A percentile compares a stretch with the other conserved stretches of the same genome.
Conservation (phyloP, 169 alveolate species). For the Babesia sp. region DNA sequence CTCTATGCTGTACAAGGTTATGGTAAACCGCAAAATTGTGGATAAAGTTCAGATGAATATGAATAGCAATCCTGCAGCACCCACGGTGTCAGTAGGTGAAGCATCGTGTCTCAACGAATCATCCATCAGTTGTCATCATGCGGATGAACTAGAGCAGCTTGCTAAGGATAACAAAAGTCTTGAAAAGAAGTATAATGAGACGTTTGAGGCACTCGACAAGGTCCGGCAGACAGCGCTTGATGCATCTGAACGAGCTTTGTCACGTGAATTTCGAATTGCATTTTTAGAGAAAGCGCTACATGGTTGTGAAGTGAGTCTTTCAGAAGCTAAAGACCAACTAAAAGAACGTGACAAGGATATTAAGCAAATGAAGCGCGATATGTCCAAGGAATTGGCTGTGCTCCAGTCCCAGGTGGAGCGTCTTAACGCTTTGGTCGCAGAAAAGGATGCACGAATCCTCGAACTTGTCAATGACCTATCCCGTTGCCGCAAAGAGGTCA, state of each 20-base stretch:
- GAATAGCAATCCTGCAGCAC: not conserved
- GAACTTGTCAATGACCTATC: constrained; percentile 18
- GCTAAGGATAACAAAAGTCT: constrained; percentile 16
- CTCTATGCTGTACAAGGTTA: constrained; percentile 34
- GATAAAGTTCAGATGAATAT: constrained; percentile 62
- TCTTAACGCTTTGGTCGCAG: constrained; percentile 27
- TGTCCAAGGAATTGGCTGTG: constrained; percentile 32
- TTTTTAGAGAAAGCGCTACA: constrained; percentile 62
- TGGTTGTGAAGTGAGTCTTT: constrained; percentile 53
- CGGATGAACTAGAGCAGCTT: constrained; percentile 20
- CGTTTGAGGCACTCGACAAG: constrained; percentile 58
- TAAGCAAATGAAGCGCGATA: constrained; percentile 8
- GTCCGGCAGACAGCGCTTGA: constrained; percentile 53
- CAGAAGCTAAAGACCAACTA: constrained; percentile 11
- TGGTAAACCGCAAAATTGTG: constrained; percentile 42
- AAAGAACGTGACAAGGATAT: constrained; percentile 6
- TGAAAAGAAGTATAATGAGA: constrained; percentile 56
- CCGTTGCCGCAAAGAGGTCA: not conserved
- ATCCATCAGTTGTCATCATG: not conserved
- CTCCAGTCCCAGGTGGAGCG: constrained; percentile 50
- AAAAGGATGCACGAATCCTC: constrained; percentile 44
- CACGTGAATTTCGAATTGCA: constrained; percentile 56
- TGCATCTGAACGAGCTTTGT: constrained; percentile 37
- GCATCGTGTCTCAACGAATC: constrained; percentile 1
- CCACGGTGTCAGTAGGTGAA: not conserved